Conservation (phyloP, 2,329 filamentous ascomycete species). For the Botryotinia globosa region DNA sequence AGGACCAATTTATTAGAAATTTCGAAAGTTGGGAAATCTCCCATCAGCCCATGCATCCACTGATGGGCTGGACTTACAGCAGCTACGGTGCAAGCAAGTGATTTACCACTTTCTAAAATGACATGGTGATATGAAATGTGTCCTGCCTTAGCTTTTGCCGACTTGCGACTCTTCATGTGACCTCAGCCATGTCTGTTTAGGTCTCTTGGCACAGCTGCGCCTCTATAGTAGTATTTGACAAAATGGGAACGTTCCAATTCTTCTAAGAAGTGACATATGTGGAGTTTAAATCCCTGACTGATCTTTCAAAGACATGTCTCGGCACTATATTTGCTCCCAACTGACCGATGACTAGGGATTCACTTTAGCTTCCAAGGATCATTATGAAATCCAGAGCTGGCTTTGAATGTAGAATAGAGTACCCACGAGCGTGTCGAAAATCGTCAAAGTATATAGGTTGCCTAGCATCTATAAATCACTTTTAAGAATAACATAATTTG, state of each 20-base stretch:
- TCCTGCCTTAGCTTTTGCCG: neutral
- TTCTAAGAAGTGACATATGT: neutral
- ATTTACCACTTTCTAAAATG: neutral
- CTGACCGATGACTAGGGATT: neutral
- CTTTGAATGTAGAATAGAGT: neutral
- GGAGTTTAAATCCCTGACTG: neutral
- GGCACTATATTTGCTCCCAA: neutral
- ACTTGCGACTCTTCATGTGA: neutral
- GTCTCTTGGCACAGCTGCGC: neutral
- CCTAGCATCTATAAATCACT: neutral
- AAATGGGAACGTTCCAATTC: neutral
- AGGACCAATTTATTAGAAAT: too few relatives aligned
- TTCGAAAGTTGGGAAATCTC: too few relatives aligned
- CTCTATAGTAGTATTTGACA: neutral
- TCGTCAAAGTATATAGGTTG: fast-evolving
- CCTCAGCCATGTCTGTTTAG: neutral
- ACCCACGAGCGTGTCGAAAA: fast-evolving
- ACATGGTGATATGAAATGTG: neutral
- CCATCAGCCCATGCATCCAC: too few relatives aligned
- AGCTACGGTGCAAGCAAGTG: neutral
- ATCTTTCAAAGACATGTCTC: neutral
- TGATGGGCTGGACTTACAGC: neutral
- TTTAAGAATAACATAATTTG: neutral
- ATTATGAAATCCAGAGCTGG: neutral
- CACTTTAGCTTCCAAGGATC: neutral